Percentiles rank a stretch among this genome's conserved stretches.
phyloP scores from a whole-genome alignment of 768 basidiomycete species.

The Kwoniella sp. region DNA sequence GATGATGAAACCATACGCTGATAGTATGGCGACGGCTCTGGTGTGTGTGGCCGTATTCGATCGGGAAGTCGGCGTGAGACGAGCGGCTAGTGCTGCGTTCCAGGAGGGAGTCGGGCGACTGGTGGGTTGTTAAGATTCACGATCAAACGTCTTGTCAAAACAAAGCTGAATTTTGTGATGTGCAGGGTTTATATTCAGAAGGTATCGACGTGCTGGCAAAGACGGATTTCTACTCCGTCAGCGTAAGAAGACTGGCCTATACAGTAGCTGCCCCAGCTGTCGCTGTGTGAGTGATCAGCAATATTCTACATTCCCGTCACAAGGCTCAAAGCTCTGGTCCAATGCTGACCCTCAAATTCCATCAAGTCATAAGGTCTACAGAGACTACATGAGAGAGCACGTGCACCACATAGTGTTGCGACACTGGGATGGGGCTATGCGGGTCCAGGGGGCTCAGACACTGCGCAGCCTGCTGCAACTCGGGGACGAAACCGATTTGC shows the following conservation, averaged over 20 bases:
- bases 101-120: slow-evolving; percentile 95
- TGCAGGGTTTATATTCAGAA: slow-evolving; percentile 82
- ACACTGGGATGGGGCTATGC: slow-evolving; percentile 87
- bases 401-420: slow-evolving; percentile 72
- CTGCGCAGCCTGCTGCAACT: slow-evolving; percentile 68
- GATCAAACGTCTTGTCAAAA: background rate
- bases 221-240: slow-evolving; percentile 93
- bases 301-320: too few species aligned
- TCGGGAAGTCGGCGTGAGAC: slow-evolving; percentile 88
- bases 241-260: slow-evolving; percentile 80
- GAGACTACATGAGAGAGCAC: slow-evolving; percentile 69
- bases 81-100: slow-evolving; percentile 95
- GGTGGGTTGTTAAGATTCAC: slow-evolving; percentile 61
- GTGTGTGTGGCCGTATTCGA: slow-evolving; percentile 84
- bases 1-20: slow-evolving; percentile 65
- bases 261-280: slow-evolving; percentile 82
- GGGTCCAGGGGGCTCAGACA: slow-evolving; percentile 75
- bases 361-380: slow-evolving; percentile 76
- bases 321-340: background rate
- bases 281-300: slow-evolving; percentile 67
- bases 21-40: slow-evolving; percentile 69
- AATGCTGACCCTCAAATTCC: background rate
- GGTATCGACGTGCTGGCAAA: slow-evolving; percentile 90
- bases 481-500: slow-evolving; percentile 29
- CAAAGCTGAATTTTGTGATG: background rate